Base-by-base conservation (phyloP, 2,329 filamentous ascomycete species). In the Chaetomium sp. region DNA sequence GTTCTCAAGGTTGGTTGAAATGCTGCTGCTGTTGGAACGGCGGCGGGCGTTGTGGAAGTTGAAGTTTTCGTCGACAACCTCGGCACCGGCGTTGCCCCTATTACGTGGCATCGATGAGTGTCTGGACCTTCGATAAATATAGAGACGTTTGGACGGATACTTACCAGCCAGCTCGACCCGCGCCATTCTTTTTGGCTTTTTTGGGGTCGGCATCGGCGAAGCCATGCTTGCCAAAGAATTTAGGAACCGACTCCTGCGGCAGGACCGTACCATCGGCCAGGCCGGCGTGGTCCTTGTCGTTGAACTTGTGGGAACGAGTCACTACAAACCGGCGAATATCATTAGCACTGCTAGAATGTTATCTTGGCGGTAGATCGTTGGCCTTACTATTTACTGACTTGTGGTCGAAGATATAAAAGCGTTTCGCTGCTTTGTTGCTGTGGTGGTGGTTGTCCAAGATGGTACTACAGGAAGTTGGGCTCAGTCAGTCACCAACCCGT, bases 291-390 rank as follows among this genome's bases (percentile, higher is more conserved):
- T 95, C 88, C 76, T 91, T 91, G 74, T 95, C 90, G 76, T 91
- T 95, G 78, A 80, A 83, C 80, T 97, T 99, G 84, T 92, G 89
- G 63, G 92, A 95, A 72, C 94, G 92, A 78, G 94, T 96, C 92
- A 99, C 91, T 96, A 65, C 9, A 4, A 5, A 43, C n/a, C 56
- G 7, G 37, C 27, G 27, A n/a, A 8, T 27, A 12, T 33, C 33
- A 59, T 61, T 54, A 59, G 57, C 41, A 2, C 36, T 7, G 11
- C 34, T n/a, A 57, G 57, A 57, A 57, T 61, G 58, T 55, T 41
- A 61, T 47, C 46, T 35, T 12, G 8, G 3, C 27, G 5, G 9
- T 5, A 34, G 6, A 42, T 38, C 36, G 33, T 14, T 35, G 32
- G 34, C 2, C 65, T 59, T 63, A 66, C 65, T 66, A 34, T 62